Percentiles rank a stretch among this genome's conserved stretches.
Conservation (phyloP, 805 yeast genomes). For the Nakazawaea peltata region DNA sequence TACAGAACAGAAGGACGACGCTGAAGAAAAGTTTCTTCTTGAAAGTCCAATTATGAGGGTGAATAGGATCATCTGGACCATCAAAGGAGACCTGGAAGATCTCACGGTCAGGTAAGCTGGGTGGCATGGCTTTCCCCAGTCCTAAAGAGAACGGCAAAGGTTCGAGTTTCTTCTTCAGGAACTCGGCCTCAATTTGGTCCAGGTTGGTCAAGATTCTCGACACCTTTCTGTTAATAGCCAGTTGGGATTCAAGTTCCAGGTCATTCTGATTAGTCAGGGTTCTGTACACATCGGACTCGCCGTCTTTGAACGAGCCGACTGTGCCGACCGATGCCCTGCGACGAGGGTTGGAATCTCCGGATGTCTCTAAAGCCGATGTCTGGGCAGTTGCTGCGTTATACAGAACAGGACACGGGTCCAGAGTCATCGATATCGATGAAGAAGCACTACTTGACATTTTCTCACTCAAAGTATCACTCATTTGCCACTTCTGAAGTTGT, state of each 20-base stretch:
- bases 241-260: neutral
- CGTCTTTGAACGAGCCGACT: no score
- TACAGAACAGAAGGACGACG: slow-evolving; percentile 44
- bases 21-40: slow-evolving; percentile 47
- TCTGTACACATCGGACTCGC: no score
- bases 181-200: slow-evolving; percentile 9
- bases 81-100: slow-evolving; percentile 64
- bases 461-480: no score
- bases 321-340: no score
- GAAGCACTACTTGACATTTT: no score
- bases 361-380: neutral
- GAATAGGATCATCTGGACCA: slow-evolving; percentile 47
- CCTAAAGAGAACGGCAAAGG: slow-evolving; percentile 55
- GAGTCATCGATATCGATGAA: no score
- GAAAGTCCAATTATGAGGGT: slow-evolving; percentile 63
- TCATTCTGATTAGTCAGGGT: neutral
- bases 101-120: slow-evolving; percentile 44
- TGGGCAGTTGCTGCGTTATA: no score
- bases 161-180: slow-evolving; percentile 10
- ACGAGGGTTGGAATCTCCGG: no score
- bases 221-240: slow-evolving; percentile 21
- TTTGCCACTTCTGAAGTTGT: no score
- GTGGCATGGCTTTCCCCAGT: slow-evolving; percentile 55
- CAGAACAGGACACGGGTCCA: no score
- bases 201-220: slow-evolving; percentile 36